Percentiles rank a stretch among this genome's conserved stretches.
Evolutionary conservation across 108 stramenopile species (phyloP).

Genomic region (Mediolabrus comicus): DNA sequence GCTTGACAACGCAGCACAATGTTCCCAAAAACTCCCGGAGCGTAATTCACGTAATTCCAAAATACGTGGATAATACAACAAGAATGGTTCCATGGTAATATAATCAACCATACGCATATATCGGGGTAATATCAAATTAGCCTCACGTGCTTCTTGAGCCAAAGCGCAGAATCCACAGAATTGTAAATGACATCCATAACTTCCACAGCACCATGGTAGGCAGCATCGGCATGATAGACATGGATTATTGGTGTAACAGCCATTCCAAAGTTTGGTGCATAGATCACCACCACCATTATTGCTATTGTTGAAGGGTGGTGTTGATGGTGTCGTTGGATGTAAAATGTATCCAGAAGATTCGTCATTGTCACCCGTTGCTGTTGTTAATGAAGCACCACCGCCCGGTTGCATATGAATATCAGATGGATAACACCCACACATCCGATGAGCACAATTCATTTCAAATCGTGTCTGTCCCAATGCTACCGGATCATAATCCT

Average conservation of each 20-base stretch:
- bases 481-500: conserved; percentile 21
- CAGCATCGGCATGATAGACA: conserved; percentile 16
- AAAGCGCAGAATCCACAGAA: conserved; percentile 73
- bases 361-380: background rate
- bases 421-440: conserved; percentile 67
- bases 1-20: conserved; percentile 37
- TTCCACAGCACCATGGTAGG: conserved; percentile 36
- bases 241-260: conserved; percentile 39
- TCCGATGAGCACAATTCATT: conserved; percentile 67
- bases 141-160: conserved; percentile 80
- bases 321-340: background rate
- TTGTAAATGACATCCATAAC: conserved; percentile 57
- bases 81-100: conserved; percentile 73
- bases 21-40: conserved; percentile 19
- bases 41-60: conserved; percentile 10
- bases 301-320: background rate
- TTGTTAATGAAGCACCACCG: background rate
- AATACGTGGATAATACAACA: conserved; percentile 66
- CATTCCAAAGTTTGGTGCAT: conserved; percentile 45
- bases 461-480: conserved; percentile 67
- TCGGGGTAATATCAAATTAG: conserved; percentile 53
- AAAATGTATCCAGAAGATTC: background rate
- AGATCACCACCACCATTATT: no score
- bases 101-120: conserved; percentile 65
- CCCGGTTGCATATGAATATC: conserved; percentile 21